These are phyloP conservation scores for Drechslerella coelobrocha DNA, from an alignment of 2,329 filamentous ascomycete species.

Conservation along the genomic window DNA sequence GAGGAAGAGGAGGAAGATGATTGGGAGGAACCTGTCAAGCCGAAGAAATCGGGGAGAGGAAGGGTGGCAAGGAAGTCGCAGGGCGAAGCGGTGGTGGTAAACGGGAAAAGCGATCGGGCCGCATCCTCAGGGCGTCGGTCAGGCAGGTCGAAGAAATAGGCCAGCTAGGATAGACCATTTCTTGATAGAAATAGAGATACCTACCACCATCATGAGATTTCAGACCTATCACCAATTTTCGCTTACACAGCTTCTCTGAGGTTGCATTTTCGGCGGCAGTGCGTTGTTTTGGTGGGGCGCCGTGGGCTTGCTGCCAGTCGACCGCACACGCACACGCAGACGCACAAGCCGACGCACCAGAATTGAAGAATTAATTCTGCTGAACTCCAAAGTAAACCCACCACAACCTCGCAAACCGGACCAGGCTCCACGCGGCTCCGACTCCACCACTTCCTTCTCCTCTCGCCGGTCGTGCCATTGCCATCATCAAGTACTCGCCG, in stretches of 20 bases:
- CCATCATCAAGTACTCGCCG: not conserved
- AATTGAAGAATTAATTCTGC: conserved; percentile 16
- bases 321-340: conserved; percentile 20
- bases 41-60: conserved; percentile 23
- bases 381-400: conserved; percentile 3
- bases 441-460: conserved; percentile 11
- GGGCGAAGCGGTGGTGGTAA: conserved; percentile 17
- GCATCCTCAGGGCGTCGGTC: conserved; percentile 36
- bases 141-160: conserved; percentile 27
- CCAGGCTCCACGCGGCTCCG: conserved; percentile 6
- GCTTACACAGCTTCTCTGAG: too few species aligned
- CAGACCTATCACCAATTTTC: too few species aligned
- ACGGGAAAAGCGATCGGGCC: conserved; percentile 21
- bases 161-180: conserved; percentile 11
- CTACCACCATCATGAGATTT: not conserved
- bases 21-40: conserved; percentile 9
- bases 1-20: conserved; percentile 16
- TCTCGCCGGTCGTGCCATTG: conserved; percentile 13
- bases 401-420: conserved; percentile 8
- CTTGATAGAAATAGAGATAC: not conserved
- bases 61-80: conserved; percentile 4
- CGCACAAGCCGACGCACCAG: too few species aligned
- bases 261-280: conserved; percentile 45
- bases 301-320: conserved; percentile 22
- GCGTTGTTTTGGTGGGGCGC: conserved; percentile 50